These are phyloP conservation scores for Botrytis paeoniae DNA, from an alignment of 2,329 filamentous ascomycete genomes.

Conservation along the genomic window DNA sequence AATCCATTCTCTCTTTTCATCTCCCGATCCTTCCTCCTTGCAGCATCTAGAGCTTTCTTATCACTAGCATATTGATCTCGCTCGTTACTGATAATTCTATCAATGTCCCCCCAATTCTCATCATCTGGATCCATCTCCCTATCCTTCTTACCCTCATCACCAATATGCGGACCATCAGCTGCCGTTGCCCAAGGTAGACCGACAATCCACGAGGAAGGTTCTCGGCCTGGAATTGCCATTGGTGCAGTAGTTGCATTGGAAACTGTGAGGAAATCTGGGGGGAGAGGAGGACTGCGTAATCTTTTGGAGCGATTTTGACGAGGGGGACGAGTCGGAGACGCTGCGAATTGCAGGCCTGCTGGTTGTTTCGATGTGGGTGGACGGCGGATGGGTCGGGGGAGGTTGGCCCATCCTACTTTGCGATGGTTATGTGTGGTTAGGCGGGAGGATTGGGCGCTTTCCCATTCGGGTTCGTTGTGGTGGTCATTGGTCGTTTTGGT, in stretches of 20 bases:
- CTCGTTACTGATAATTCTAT: not conserved
- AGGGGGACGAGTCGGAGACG: fast-evolving
- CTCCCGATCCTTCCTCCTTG: not conserved
- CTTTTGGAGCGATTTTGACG: fast-evolving
- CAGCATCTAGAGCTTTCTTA: not conserved
- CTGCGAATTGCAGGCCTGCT: fast-evolving
- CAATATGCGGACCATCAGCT: not conserved
- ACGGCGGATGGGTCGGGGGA: not conserved
- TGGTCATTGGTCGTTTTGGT: no score
- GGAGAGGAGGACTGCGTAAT: not conserved
- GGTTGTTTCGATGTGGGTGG: not conserved
- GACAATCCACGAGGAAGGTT: not conserved
- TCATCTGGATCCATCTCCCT: not conserved
- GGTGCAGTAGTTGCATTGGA: not conserved
- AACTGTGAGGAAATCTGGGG: not conserved
- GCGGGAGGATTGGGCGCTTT: not conserved
- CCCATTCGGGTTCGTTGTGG: not conserved
- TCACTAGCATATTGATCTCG: not conserved
- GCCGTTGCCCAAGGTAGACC: not conserved
- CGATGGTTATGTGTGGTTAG: not conserved
- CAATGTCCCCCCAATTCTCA: not conserved
- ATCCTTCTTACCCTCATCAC: not conserved
- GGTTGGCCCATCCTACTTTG: not conserved
- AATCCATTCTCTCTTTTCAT: not conserved
- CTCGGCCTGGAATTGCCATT: not conserved